phyloP scores from a whole-genome alignment of 768 basidiomycete species.

The Tulasnella sp. region DNA sequence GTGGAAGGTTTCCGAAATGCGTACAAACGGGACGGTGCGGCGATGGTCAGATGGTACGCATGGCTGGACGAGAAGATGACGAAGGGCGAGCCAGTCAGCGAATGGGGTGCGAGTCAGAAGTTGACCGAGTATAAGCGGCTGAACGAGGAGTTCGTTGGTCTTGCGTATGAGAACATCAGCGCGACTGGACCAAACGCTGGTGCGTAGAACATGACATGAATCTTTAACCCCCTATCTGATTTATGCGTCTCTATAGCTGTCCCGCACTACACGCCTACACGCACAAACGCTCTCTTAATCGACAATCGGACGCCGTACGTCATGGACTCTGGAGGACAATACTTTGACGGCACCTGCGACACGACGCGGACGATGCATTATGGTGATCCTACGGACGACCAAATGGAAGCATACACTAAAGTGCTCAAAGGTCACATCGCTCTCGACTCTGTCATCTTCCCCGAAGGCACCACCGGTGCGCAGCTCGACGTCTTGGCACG shows the following conservation, averaged over 20 bases:
- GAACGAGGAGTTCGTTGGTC: conserved; percentile 65
- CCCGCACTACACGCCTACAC: conserved; percentile 82
- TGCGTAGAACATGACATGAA: conserved; percentile 20
- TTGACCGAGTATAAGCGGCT: conserved; percentile 65
- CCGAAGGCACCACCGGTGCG: conserved; percentile 74
- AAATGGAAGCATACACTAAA: conserved; percentile 84
- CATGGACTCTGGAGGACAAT: conserved; percentile 89
- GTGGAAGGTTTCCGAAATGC: conserved; percentile 72
- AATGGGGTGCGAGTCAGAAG: conserved; percentile 84
- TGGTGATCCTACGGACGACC: conserved; percentile 67
- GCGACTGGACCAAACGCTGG: conserved; percentile 81
- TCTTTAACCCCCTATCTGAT: neutral
- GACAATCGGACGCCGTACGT: conserved; percentile 74
- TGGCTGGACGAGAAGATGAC: conserved; percentile 78
- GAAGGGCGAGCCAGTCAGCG: conserved; percentile 65
- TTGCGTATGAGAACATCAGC: conserved; percentile 86
- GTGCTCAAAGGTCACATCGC: conserved; percentile 97
- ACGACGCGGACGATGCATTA: conserved; percentile 54
- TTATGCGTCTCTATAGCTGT: conserved; percentile 38
- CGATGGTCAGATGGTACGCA: conserved; percentile 60
- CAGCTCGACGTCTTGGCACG: conserved; percentile 82
- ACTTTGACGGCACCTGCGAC: conserved; percentile 71
- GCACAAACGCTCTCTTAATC: conserved; percentile 57
- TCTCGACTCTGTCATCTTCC: conserved; percentile 82
- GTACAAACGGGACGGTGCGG: conserved; percentile 82